phyloP scores from a whole-genome alignment of 495 filamentous ascomycete genomes.

The Penicillium coprophilum region DNA sequence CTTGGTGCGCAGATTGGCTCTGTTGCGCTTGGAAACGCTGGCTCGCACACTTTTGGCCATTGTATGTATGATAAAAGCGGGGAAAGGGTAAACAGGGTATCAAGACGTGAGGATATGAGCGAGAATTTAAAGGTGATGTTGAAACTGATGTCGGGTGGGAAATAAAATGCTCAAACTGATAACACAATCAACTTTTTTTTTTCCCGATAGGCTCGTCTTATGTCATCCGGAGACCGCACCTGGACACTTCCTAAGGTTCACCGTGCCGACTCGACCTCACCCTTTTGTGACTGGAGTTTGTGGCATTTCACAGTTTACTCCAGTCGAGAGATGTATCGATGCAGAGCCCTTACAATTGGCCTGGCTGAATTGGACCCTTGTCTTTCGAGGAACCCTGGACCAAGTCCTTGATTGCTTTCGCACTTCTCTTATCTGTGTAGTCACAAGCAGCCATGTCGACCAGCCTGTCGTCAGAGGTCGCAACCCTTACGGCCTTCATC shows the following conservation, averaged over 20 bases:
- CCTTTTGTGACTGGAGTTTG: constrained; percentile 1
- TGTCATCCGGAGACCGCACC: constrained; percentile 39
- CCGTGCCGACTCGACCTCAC: constrained; percentile 10
- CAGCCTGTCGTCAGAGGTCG: constrained; percentile 39
- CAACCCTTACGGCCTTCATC: constrained; percentile 44
- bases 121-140: not conserved
- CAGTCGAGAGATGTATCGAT: constrained; percentile 25
- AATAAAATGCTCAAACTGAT: constrained; percentile 7
- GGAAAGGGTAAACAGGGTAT: not conserved
- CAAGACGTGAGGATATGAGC: not conserved
- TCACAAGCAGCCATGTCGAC: constrained; percentile 42
- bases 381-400: constrained; percentile 6
- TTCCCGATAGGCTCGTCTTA: constrained; percentile 35
- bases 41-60: constrained; percentile 86
- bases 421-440: not conserved
- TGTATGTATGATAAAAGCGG: constrained; percentile 15
- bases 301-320: not conserved
- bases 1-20: constrained; percentile 66
- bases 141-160: constrained; percentile 2
- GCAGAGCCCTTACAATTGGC: constrained; percentile 13
- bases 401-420: constrained; percentile 10
- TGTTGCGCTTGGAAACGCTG: constrained; percentile 74
- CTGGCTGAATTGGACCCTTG: constrained; percentile 22
- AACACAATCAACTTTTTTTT: constrained; percentile 20
- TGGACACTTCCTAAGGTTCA: constrained; percentile 11